Base-by-base conservation (phyloP, 2,329 filamentous ascomycete species). In the Plectosphaerella plurivora region DNA sequence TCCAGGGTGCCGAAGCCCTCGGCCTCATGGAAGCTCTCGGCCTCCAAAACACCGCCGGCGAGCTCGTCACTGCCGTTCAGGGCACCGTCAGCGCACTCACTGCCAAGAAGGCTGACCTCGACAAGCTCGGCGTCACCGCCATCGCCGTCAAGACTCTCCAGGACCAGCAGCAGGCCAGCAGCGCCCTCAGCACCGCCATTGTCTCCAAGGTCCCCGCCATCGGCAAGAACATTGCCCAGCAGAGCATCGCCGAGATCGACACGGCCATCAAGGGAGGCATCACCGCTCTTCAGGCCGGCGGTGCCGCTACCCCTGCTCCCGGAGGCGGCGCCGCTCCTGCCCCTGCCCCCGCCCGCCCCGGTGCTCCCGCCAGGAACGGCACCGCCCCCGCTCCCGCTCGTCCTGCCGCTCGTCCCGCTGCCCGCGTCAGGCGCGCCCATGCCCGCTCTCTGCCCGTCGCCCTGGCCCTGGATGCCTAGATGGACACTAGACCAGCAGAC, bases 141-240 rank as follows among this genome's bases (percentile, higher is more conserved):
- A 46, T 61, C 20, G 62, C 62, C 44, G 55, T 60, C 24, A 51
- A 57, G 52, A 52, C 60, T 47, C 60, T 64, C 45, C 55, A 60
- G 45, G 46, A 60, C 20, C 61, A 64, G 50, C 59, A 63, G 59
- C 46, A 50, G 2, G 50, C 51, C 3, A 49, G 59, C 39, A 16
- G 41, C 2, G 61, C 53, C 16, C 59, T 64, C 24, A 61, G 61
- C 51, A 54, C 55, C 25, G 61, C 60, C 41, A 49, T 64, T 35
- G 60, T 64, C 20, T 55, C 55, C 55, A 63, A 64, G 59, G 57
- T 64, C 9, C 62, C 62, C 44, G 55, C 56, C 15, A 60, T 64
- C 35, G 62, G 61, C 37, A 60, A 63, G 55, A 25, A 56, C n/a
- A 63, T 63, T 45, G 62, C 62, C 20, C 57, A 63, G 57, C 56